Base-by-base conservation (phyloP, 352 stramenopile species). In the Plasmopara muralis region DNA sequence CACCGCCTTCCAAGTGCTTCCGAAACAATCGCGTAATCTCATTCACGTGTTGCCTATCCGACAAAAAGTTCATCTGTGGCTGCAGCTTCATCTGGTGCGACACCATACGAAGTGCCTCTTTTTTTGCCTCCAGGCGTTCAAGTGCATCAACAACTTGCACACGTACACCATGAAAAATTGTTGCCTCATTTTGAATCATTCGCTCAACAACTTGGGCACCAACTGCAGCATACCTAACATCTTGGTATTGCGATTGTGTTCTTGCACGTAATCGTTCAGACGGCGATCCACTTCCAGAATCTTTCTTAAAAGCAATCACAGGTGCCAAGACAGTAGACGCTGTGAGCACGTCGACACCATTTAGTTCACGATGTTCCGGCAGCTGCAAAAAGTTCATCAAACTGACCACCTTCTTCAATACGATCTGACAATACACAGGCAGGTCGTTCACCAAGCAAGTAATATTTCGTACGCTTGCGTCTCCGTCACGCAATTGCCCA, bases 291-390 rank as follows among this genome's bases (percentile, higher is more conserved):
- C 56, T 70, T 41, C 57, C 60, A 2, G 68, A 55, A 37, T 90
- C 77, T 46, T 74, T 87, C 55, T 87, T 89, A 50, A 87, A 89
- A 7, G 77, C 80, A 55, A 93, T 83, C 12, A 85, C 83, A 0
- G 83, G 83, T 5, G 80, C 80, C 14, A 93, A 62, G 55, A 82
- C 74, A 9, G 66, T 73, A 8, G 83, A 78, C 0, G 74, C 68
- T 12, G 75, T 74, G 15, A 73, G 70, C 47, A 83, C 59, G 48
- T 90, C 80, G 14, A 93, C 44, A 14, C 83, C 83, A 42, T 90
- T 90, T 10, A 74, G 56, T 46, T 72, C 50, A 14, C 72, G 61
- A 54, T 93, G 66, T 14, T 88, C 74, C 2, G 74, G 65, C 1
- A 75, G 64, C 31, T 84, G 71, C 28, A 93, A 50, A 16, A 87